Evolutionary conservation across 257 asterid genomes (phyloP).

Genomic region (Solanum chmielewskii): DNA sequence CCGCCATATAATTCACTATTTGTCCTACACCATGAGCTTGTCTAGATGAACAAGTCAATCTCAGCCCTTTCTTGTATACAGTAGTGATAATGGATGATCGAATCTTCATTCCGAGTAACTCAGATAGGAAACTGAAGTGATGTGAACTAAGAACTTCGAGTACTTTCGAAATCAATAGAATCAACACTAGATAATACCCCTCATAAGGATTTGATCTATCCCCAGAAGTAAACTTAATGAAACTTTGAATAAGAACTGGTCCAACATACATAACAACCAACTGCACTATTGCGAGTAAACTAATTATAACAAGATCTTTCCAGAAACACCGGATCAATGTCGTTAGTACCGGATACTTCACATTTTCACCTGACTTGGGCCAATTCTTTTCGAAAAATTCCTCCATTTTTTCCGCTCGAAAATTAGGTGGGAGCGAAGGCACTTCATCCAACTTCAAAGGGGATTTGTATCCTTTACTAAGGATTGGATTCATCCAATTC

Average conservation of each 20-base stretch:
- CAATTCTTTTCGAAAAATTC: constrained; percentile 30
- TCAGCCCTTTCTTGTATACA: constrained; percentile 49
- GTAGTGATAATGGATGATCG: constrained; percentile 41
- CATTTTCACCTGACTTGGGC: constrained; percentile 36
- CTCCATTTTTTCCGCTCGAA: constrained; percentile 38
- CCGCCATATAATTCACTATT: constrained; percentile 73
- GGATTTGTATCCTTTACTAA: constrained; percentile 37
- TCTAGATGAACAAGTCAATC: constrained; percentile 40
- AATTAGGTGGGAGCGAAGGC: constrained; percentile 39
- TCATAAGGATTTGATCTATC: constrained; percentile 14
- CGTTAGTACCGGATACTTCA: constrained; percentile 27
- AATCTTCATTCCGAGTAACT: constrained; percentile 56
- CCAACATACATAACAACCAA: constrained; percentile 48
- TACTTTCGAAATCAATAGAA: constrained; percentile 31
- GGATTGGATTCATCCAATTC: constrained; percentile 56
- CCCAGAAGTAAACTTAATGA: constrained; percentile 34
- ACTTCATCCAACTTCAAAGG: constrained; percentile 42
- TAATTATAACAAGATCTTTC: constrained; percentile 41
- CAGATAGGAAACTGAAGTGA: constrained; percentile 49
- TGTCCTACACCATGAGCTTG: constrained; percentile 74
- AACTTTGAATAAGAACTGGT: constrained; percentile 45
- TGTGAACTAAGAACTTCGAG: constrained; percentile 57
- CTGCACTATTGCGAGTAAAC: constrained; percentile 26
- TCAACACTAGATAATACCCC: constrained; percentile 32
- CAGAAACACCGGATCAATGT: constrained; percentile 47